Base-by-base conservation (phyloP, 495 filamentous ascomycete species). In the Penicillium parvum region DNA sequence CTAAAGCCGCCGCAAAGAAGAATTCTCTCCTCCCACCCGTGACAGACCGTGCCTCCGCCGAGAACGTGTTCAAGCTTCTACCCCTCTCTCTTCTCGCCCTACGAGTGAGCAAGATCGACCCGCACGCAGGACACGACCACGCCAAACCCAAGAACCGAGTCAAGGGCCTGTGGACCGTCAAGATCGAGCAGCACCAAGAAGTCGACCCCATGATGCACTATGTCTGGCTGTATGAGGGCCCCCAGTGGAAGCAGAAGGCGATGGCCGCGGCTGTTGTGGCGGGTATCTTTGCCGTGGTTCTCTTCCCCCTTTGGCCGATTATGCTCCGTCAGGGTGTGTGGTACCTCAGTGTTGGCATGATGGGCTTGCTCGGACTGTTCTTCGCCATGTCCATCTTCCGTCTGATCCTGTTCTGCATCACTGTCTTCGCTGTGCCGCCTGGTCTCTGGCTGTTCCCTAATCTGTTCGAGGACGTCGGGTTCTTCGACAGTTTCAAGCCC, bases 401-500 rank as follows among this genome's bases (percentile, higher is more conserved):
- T 40, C 74, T 97, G 15, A 95, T 97, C 39, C 69, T 99, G n/a
- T 99, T 97, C 69, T 84, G 84, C 53, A 66, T 91, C 59, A 97
- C 94, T 8, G 86, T 95, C 53, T 91, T 97, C 58, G 73, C 78
- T 6, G 76, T 81, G 7, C 74, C 89, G 10, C 92, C 91, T 1
- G 94, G 94, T 49, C 73, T 99, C 20, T 99, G 94, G 94, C 74
- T 99, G 32, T 99, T 89, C 73, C 94, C 94, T 32, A 99, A 99
- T 60, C 64, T 99, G 15, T 99, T 96, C 68, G 94, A 97, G 65
- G 94, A 99, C 61, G 94, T 99, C 32, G 92, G 91, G 6, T 96
- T 99, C 66, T 84, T 97, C 57, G 94, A 99, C 48, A 94, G 86
- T 65, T 99, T 99, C 74, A 85, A 85, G 67, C 94, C 94, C 18